Percentiles rank a stretch among this genome's conserved stretches.
Conservation (phyloP, 1,139 yeast genomes). For the Geotrichum cucujoidarum region DNA sequence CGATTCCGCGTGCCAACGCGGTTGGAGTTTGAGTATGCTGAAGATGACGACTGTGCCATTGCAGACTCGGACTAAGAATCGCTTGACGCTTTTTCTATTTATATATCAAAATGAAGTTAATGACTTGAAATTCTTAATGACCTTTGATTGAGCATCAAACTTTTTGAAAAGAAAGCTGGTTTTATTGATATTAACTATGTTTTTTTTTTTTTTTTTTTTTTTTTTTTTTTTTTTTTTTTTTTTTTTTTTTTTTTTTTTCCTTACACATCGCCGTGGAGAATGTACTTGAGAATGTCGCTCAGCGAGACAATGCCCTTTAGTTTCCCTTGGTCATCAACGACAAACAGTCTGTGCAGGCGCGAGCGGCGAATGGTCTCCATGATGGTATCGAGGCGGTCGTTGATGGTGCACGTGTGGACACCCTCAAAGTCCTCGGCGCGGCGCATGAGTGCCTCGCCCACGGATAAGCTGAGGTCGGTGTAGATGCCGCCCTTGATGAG, state of each 20-base stretch:
- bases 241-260: not conserved
- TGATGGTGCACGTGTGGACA: constrained; percentile 88
- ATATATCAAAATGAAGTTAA: too few species aligned
- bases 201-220: not conserved
- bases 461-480: constrained; percentile 83
- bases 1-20: constrained; percentile 5
- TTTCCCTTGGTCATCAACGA: constrained; percentile 76
- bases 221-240: not conserved
- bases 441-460: constrained; percentile 93
- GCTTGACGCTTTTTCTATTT: not conserved
- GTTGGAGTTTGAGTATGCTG: constrained; percentile 7
- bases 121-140: too few species aligned
- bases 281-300: constrained; percentile 84
- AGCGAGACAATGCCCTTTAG: constrained; percentile 81
- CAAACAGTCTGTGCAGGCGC: constrained; percentile 85
- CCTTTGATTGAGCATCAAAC: too few species aligned
- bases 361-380: constrained; percentile 92
- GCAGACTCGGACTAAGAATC: constrained; percentile 12
- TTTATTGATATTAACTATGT: not conserved
- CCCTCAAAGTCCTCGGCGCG: constrained; percentile 97
- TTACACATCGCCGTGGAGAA: constrained; percentile 56
- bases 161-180: too few species aligned
- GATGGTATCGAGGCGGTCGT: constrained; percentile 83
- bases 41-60: constrained; percentile 15
- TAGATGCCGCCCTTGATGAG: constrained; percentile 92